Evolutionary conservation across 345 rosid species (phyloP).

Genomic region (Rhizophora mangle): DNA sequence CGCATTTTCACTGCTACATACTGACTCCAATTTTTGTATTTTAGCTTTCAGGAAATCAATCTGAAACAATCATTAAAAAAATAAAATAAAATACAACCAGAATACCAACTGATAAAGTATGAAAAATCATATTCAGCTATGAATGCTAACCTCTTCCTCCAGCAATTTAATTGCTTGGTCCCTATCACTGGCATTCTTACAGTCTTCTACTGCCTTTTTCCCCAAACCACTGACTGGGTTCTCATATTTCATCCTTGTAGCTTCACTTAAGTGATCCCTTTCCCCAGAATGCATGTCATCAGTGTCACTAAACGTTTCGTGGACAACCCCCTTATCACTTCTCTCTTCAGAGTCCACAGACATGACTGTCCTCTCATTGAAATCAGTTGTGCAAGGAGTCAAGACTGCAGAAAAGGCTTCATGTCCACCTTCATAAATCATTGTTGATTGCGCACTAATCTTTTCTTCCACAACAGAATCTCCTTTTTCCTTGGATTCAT

Average conservation of each 20-base stretch:
- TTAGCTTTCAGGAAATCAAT: conserved; percentile 60
- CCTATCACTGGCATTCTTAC: conserved; percentile 26
- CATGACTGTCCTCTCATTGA: conserved; percentile 13
- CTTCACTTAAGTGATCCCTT: conserved; percentile 28
- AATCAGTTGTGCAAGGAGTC: conserved; percentile 27
- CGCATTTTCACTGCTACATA: conserved; percentile 24
- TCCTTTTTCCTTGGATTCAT: conserved; percentile 19
- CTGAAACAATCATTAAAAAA: conserved; percentile 37
- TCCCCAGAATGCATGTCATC: conserved; percentile 25
- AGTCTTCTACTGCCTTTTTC: conserved; percentile 27
- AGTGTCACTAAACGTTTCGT: conserved; percentile 25
- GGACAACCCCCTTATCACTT: conserved; percentile 28
- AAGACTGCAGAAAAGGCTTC: conserved; percentile 29
- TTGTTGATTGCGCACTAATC: conserved; percentile 24
- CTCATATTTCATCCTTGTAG: conserved; percentile 18
- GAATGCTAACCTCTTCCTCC: conserved; percentile 57
- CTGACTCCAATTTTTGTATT: conserved; percentile 59
- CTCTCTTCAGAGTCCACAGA: conserved; percentile 27
- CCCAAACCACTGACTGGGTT: conserved; percentile 25
- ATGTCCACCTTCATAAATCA: conserved; percentile 22
- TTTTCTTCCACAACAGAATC: conserved; percentile 31
- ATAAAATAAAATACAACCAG: too few relatives aligned
- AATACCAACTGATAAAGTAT: too few relatives aligned
- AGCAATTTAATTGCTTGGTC: conserved; percentile 45
- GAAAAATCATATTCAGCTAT: background rate